Percentiles rank a stretch among this genome's conserved stretches.
These are phyloP conservation scores for Candida chilensis DNA, from an alignment of 805 yeast species.

Conservation along the genomic window DNA sequence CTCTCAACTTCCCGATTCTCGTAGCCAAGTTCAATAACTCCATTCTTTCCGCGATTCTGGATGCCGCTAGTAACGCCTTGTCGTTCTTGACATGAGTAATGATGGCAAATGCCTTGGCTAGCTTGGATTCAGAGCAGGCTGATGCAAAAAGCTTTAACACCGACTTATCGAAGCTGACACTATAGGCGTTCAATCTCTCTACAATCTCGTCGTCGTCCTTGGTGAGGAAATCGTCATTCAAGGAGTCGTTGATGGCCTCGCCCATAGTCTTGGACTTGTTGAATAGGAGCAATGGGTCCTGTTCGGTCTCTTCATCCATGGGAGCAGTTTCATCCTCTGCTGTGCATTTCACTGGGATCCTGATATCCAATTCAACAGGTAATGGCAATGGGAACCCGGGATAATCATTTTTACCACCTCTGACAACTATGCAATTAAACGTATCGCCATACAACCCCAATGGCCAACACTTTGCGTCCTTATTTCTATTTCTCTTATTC, in stretches of 20 bases:
- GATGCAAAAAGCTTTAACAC: conserved; percentile 67
- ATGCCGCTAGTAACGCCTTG: conserved; percentile 76
- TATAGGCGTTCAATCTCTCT: conserved; percentile 44
- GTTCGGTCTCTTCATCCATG: conserved; percentile 9
- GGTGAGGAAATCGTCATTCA: conserved; percentile 13
- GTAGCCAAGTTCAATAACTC: conserved; percentile 23
- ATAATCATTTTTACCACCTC: conserved; percentile 47
- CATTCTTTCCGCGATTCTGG: conserved; percentile 70
- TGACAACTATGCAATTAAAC: conserved; percentile 65
- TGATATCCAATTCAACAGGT: conserved; percentile 69
- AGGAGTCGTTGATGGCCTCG: conserved; percentile 50
- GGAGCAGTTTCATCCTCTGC: too few species aligned
- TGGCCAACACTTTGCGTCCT: conserved; percentile 77
- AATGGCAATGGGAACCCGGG: conserved; percentile 83
- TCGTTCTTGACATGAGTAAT: conserved; percentile 65
- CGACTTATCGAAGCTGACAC: conserved; percentile 62
- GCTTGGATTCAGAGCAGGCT: conserved; percentile 60
- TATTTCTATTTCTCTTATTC: conserved; percentile 41
- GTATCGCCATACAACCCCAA: conserved; percentile 66
- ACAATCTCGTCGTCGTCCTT: conserved; percentile 25
- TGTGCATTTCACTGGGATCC: conserved; percentile 71
- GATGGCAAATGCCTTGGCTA: conserved; percentile 60
- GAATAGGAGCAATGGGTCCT: too few species aligned
- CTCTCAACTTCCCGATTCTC: conserved; percentile 19
- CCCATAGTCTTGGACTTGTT: conserved; percentile 53